These are phyloP conservation scores for Moringa oleifera DNA, from an alignment of 345 rosid species.

Conservation along the genomic window DNA sequence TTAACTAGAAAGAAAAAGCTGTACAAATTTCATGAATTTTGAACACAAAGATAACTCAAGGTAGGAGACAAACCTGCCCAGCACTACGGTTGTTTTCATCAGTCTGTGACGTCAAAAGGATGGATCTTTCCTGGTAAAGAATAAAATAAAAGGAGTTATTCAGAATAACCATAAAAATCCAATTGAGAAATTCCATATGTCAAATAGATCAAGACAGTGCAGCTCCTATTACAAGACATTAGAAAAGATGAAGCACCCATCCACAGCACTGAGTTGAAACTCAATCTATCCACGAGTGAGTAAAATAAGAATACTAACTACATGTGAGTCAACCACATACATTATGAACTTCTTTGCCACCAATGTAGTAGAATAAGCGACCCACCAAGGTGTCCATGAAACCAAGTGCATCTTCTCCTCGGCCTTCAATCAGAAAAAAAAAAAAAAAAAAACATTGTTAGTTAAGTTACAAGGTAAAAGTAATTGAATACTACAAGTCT, in stretches of 20 bases:
- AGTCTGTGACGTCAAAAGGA: conserved; percentile 34
- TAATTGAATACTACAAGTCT: conserved; percentile 7
- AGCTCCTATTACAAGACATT: conserved; percentile 14
- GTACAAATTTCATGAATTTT: background rate
- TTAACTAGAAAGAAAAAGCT: background rate
- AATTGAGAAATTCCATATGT: conserved; percentile 2
- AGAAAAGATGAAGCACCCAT: conserved; percentile 1
- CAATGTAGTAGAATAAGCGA: conserved; percentile 76
- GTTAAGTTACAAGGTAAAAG: background rate
- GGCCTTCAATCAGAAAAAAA: conserved; percentile 74
- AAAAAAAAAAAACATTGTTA: conserved; percentile 15
- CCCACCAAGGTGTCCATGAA: conserved; percentile 66
- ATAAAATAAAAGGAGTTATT: conserved; percentile 13
- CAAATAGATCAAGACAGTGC: conserved; percentile 4
- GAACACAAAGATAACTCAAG: background rate
- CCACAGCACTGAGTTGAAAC: no score
- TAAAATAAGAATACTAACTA: conserved; percentile 19
- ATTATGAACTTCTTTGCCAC: conserved; percentile 74
- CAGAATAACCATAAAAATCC: conserved; percentile 14
- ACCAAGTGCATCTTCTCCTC: conserved; percentile 79
- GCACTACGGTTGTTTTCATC: conserved; percentile 62
- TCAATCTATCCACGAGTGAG: background rate
- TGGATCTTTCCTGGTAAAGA: conserved; percentile 56
- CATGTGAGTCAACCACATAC: conserved; percentile 31
- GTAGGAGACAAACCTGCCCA: conserved; percentile 58